Evolutionary conservation across 1,139 yeast genomes (phyloP).

Genomic region (Zygosaccharomyces sapae): DNA sequence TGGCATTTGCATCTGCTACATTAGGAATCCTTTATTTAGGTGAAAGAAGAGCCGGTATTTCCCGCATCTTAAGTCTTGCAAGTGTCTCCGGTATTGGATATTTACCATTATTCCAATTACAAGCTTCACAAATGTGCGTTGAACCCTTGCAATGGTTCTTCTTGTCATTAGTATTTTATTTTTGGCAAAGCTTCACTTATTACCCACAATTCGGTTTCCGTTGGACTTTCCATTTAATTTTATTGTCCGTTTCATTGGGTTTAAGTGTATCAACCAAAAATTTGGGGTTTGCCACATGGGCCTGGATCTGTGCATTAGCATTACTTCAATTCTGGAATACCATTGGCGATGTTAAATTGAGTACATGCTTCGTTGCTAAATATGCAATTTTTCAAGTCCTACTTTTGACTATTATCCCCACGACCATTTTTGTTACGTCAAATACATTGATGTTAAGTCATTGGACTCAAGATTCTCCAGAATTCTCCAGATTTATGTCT

Average conservation of each 20-base stretch:
- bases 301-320: conserved; percentile 48
- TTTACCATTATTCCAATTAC: conserved; percentile 53
- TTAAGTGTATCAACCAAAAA: conserved; percentile 48
- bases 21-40: conserved; percentile 47
- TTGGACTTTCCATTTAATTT: conserved; percentile 46
- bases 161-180: conserved; percentile 42
- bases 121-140: conserved; percentile 47
- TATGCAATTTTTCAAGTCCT: conserved; percentile 38
- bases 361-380: conserved; percentile 35
- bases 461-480: conserved; percentile 46
- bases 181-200: conserved; percentile 44
- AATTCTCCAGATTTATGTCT: conserved; percentile 46
- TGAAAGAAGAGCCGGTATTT: conserved; percentile 46
- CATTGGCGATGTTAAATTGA: conserved; percentile 52
- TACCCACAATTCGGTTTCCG: conserved; percentile 38
- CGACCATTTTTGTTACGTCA: conserved; percentile 44
- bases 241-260: conserved; percentile 53
- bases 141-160: conserved; percentile 51
- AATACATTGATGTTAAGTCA: conserved; percentile 50
- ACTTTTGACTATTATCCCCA: conserved; percentile 47
- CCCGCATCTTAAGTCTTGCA: conserved; percentile 42
- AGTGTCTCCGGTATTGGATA: conserved; percentile 46
- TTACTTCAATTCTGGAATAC: conserved; percentile 50
- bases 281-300: conserved; percentile 50
- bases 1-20: conserved; percentile 46